Percentiles rank a stretch among this genome's conserved stretches.
These are phyloP conservation scores for Chaetomium globosum DNA, from an alignment of 2,329 filamentous ascomycete species.

Conservation along the genomic window DNA sequence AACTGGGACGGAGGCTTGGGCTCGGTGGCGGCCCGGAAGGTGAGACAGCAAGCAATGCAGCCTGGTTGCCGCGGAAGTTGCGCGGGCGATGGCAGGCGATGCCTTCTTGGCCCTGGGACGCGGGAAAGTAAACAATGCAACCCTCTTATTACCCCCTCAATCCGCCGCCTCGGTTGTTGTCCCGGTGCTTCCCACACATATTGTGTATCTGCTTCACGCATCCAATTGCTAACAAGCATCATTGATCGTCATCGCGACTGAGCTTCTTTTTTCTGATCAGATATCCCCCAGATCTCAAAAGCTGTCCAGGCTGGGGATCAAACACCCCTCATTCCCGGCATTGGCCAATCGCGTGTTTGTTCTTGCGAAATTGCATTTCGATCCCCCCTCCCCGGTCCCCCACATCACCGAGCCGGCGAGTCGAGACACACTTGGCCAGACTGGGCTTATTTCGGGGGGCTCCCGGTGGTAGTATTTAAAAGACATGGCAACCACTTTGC, in stretches of 20 bases:
- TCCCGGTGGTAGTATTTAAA: conserved; percentile 24
- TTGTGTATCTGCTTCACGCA: conserved; percentile 25
- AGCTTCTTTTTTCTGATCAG: conserved; percentile 32
- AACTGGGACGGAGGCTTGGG: conserved; percentile 4
- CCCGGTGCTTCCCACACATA: conserved; percentile 7
- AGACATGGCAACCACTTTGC: conserved; percentile 32
- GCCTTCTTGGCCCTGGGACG: conserved; percentile 23
- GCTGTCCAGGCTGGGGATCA: conserved; percentile 29
- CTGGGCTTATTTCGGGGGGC: conserved; percentile 33
- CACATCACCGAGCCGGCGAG: conserved; percentile 21
- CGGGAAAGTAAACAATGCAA: conserved; percentile 33
- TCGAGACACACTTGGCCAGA: conserved; percentile 20
- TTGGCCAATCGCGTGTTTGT: conserved; percentile 36
- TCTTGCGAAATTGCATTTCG: conserved; percentile 41
- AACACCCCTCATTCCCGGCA: conserved; percentile 32
- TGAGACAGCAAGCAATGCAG: conserved; percentile 11
- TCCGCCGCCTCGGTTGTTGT: neutral
- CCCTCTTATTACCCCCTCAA: conserved; percentile 10
- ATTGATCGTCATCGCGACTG: conserved; percentile 34
- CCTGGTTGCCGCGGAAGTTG: conserved; percentile 23
- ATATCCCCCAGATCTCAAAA: conserved; percentile 27
- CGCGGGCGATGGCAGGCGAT: conserved; percentile 20
- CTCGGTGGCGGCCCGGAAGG: conserved; percentile 3
- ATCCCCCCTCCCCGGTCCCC: conserved; percentile 24
- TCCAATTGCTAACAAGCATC: conserved; percentile 36